phyloP scores from a whole-genome alignment of 345 rosid species.

The Zanthoxylum bungeanum region DNA sequence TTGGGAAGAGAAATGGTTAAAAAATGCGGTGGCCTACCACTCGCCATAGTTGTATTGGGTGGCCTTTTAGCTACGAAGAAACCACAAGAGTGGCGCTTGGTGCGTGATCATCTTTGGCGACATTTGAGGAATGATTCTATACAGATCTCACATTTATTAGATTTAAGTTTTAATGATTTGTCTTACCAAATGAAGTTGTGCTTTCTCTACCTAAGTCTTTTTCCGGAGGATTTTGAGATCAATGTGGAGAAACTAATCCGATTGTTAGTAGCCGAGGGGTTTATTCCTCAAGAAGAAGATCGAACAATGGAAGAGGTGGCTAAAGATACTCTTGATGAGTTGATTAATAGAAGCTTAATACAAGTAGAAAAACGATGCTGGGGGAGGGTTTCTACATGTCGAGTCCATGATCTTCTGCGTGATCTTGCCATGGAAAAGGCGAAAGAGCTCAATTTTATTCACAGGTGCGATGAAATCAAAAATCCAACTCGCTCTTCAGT shows the following conservation, averaged over 20 bases:
- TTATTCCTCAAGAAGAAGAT: background rate
- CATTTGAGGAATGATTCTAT: background rate
- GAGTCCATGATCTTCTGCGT: background rate
- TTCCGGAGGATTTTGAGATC: background rate
- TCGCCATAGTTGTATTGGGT: background rate
- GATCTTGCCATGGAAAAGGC: background rate
- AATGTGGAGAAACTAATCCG: background rate
- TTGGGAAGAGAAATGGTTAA: background rate
- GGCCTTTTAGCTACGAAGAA: background rate
- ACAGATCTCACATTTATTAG: background rate
- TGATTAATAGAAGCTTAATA: background rate
- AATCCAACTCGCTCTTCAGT: background rate
- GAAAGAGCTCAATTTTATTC: background rate
- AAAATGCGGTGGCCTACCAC: background rate
- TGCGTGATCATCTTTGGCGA: background rate
- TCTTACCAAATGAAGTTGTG: background rate
- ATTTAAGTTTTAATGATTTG: background rate
- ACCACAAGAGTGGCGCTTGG: background rate
- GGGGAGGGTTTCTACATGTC: background rate
- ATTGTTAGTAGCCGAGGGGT: background rate
- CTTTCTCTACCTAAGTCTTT: background rate
- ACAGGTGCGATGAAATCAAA: background rate
- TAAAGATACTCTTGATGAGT: background rate
- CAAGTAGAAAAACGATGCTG: background rate
- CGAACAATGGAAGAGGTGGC: background rate